Evolutionary conservation across 352 stramenopile genomes (phyloP).

Genomic region (Globisporangium cederbergense): DNA sequence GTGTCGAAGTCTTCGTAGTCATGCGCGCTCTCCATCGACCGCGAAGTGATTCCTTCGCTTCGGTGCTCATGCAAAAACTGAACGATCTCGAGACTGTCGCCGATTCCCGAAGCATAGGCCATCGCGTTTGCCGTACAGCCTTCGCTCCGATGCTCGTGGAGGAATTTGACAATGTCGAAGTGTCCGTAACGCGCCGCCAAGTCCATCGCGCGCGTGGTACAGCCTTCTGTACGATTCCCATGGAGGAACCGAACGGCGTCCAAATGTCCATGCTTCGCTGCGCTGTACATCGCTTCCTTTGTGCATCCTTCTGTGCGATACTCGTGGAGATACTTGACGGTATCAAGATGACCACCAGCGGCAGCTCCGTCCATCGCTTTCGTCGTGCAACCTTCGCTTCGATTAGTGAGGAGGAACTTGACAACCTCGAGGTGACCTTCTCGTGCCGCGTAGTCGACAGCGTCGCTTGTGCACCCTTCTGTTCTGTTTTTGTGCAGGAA

Average conservation of each 20-base stretch:
- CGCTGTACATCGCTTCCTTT: neutral
- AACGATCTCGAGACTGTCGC: neutral
- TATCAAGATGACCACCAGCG: neutral
- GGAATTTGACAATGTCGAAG: neutral
- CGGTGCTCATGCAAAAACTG: neutral
- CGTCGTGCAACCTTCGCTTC: neutral
- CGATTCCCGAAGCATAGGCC: neutral
- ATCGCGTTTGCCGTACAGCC: neutral
- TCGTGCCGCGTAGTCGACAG: neutral
- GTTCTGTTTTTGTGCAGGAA: neutral
- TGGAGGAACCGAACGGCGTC: neutral
- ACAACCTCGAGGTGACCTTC: neutral
- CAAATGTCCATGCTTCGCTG: neutral
- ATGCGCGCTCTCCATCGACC: neutral
- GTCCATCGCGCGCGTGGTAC: neutral
- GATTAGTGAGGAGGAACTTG: neutral
- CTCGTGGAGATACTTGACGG: neutral
- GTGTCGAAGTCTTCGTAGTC: neutral
- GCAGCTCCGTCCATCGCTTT: neutral
- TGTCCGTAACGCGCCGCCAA: neutral
- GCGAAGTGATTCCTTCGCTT: neutral
- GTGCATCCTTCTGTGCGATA: neutral
- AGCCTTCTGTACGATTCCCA: neutral
- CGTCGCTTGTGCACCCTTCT: neutral
- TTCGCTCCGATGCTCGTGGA: neutral